Base-by-base conservation (phyloP, 73 alveolate species). In the Paramecium primaurelia region DNA sequence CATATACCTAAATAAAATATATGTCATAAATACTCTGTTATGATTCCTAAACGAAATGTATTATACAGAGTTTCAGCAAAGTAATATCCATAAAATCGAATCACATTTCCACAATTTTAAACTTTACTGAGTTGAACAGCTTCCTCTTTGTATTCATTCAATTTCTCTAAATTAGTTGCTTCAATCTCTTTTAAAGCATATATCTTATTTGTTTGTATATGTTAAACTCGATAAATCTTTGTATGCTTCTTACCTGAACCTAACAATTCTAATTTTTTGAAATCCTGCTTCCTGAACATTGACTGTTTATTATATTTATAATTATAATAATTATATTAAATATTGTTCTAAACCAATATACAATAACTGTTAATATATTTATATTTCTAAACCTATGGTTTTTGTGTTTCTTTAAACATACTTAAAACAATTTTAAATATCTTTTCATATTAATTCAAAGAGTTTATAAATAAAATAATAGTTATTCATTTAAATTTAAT, bases 201-300 rank as follows among this genome's bases (percentile, higher is more conserved):
- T 59, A 92, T 75, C 87, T 97, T 97, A 9, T 98, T 97, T 58
- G 99, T 92, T 68, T 97, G 96, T 20, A 94, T 83, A 86, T 97
- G 99, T 59, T 80, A 85, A 0, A 96, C 99, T 89, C 96, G 97
- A 93, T 93, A 97, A 14, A 97, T 97, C 88, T 97, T 95, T 12
- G 99, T 97, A 71, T 97, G 97, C 93, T 97, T 97, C 94, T 97
- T 97, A 1, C 99, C 99, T 60, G 95, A 93, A 36, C 99, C 99
- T 28, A 96, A 85, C 28, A 97, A 95, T 92, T 97, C 99, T 54
- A 97, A 95, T 94, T 97, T 97, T 94, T 97, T 97, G 93, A 97
- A 97, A 93, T 97, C 99, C 75, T 95, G 86, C 86, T 97, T 97
- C 85, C 98, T 95, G 88, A 94, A 96, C 98, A 96, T 96, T 64